Evolutionary conservation across 495 filamentous ascomycete species (phyloP), one percentile per base, ranked within the genome.

Genomic region (Aspergillus hancockii): DNA sequence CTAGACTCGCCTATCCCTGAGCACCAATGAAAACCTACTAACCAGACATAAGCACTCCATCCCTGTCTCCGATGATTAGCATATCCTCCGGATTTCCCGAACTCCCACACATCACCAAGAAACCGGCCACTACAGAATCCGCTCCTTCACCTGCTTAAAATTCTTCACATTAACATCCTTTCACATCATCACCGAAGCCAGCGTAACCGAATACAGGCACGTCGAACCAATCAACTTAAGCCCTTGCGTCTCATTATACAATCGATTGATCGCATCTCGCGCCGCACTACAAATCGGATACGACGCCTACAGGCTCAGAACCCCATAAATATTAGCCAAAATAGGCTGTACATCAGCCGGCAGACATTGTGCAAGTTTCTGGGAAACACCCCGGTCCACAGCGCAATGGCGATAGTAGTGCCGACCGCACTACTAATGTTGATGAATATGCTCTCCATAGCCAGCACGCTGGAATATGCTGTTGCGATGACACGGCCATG

Each of bases 401-500:
- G 88, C 83, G 18, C 83, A 77, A 0, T 86, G 58, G 46, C 84
- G 80, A 89, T 79, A 38, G 86, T 88, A 8, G 84, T 82, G 49
- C 86, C 81, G 34, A 67, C 75, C 25, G 88, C 86, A 88, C 63
- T 1, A 86, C 88, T 38, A 66, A 25, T 88, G 74, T 49, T 76
- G 66, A 63, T 66, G 16, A 87, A 75, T 75, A 85, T 19, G 80
- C 76, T 51, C 81, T 82, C 57, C 22, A 88, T 71, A 63, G 89
- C 85, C 8, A 76, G 73, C 23, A 69, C 62, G 80, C 77, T 13
- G 85, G 75, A 23, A 81, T 57, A 63, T 69, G 76, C 54, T 74
- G 73, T 67, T 89, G 83, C 75, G 51, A 85, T 79, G 60, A 90
- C 1, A 82, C 85, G 2, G 88, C 83, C 83, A 91, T 85, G 63